Base-by-base conservation (phyloP, 2,329 filamentous ascomycete genomes). In the Coniochaeta pulveracea region DNA sequence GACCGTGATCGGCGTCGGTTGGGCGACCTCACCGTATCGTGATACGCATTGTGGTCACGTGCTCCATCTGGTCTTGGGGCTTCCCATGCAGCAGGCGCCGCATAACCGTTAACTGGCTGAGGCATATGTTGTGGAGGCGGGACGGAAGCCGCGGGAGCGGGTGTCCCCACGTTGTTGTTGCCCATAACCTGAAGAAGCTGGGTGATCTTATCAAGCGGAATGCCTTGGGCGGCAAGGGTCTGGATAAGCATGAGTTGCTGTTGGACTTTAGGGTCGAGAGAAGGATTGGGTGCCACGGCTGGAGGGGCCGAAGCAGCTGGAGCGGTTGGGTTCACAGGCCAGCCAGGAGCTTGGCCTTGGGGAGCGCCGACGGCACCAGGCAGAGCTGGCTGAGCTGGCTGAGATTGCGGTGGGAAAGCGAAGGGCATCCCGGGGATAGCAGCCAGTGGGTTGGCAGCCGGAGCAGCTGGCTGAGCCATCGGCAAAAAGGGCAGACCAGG, bases 141-240 rank as follows among this genome's bases (percentile, higher is more conserved):
- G 35, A 55, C 42, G 24, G 51, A 43, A 6, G 15, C 28, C 22
- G 18, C 28, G 6, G 28, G 18, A 10, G 28, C 28, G n/a, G n/a
- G n/a, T n/a, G n/a, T n/a, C 38, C 47, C 52, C 34, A 49, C 54
- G 16, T 17, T 4, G 43, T 51, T 52, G 35, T 39, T 44, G 37
- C 52, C 54, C 45, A 66, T 61, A 48, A 77, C 60, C 43, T 63
- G 62, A 40, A 72, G 64, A 45, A 80, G 63, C 38, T 72, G 55
- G 33, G 68, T 76, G 58, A 85, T 85, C 56, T 88, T 80, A 40
- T 91, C 85, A 55, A 82, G 68, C 3, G 82, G 72, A 17, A 91
- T 65, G 30, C 84, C 84, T 54, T 85, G 80, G 21, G 80, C 76
- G 37, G 78, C 70, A 35, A 93, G 66, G 9, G 81, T 68, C 56